Evolutionary conservation across 2,329 filamentous ascomycete species (phyloP), one percentile per base, ranked within the genome.

Genomic region (Proliferodiscus dingleyae): DNA sequence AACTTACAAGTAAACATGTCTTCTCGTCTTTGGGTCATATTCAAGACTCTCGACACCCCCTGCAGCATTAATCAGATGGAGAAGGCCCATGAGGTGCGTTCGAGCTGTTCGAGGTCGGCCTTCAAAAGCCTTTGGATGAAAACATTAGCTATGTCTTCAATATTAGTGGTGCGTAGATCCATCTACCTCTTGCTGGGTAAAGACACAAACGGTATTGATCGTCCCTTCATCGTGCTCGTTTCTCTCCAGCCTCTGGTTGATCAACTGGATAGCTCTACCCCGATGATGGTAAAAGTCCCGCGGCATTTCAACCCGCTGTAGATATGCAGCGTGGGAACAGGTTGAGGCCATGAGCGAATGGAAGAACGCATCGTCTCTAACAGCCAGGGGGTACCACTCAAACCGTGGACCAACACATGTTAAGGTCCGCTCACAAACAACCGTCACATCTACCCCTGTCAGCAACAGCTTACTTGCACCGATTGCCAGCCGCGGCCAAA

Each of bases 321-420:
- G 32, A 29, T 53, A 53, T 22, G 53, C 46, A 5, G 50, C 50
- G 42, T 56, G 55, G 15, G 53, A 50, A 4, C 46, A 49, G 5
- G 44, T 48, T 7, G 45, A 49, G n/a, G 53, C 49, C 29, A 58
- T 52, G 7, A 56, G 16, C 10, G 47, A 49, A 46, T 57, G 53
- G 39, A 57, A 57, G 46, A 56, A 56, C 5, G 51, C 51, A 34
- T 52, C 44, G 41, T 58, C 51, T 23, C 49, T 39, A 4, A 56
- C 47, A 13, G 50, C 52, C 8, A 58, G 40, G 11, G 51, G 53
- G 34, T 55, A 56, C 53, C 55, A 58, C 41, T 56, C 51, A 24
- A 51, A 53, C 34, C 55, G 44, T 9, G 53, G 53, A 6, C 55
- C 55, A 22, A 50, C 47, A 26, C 40, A 46, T 8, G 50, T 53